A percentile compares a stretch with the other conserved stretches of the same genome.
Evolutionary conservation across 2,329 filamentous ascomycete genomes (phyloP).

Genomic region (Apiospora pterosperma): DNA sequence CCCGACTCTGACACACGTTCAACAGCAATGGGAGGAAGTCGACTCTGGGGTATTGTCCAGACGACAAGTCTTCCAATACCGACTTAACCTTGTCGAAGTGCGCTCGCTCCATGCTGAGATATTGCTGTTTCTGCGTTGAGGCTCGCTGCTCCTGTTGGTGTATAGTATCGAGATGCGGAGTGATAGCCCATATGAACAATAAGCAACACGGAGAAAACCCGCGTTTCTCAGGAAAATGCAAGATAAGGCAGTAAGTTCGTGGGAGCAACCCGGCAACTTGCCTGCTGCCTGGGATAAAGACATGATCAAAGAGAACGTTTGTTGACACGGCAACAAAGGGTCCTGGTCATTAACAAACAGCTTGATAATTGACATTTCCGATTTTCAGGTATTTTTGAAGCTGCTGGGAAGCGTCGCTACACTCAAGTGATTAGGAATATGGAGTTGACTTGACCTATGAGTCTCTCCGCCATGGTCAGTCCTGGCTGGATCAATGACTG

Average conservation of each 20-base stretch:
- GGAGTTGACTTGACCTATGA: no score
- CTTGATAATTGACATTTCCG: no score
- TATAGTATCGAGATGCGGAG: background rate
- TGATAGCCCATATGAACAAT: background rate
- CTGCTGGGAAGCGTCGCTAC: no score
- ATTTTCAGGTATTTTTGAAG: no score
- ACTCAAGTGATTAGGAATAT: no score
- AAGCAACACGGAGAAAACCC: background rate
- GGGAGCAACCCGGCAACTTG: background rate
- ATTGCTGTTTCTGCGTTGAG: background rate
- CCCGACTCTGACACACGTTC: background rate
- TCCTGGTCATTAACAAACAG: background rate
- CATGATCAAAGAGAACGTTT: background rate
- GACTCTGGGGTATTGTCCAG: background rate
- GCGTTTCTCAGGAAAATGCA: background rate
- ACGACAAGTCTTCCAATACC: background rate
- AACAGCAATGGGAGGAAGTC: background rate
- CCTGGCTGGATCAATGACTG: background rate
- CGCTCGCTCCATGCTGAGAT: background rate
- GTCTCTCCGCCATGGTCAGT: no score
- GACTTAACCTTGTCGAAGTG: background rate
- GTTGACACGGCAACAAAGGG: background rate
- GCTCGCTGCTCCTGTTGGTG: background rate
- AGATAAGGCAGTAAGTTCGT: background rate
- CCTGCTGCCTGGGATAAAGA: background rate